A percentile compares a stretch with the other conserved stretches of the same genome.
These are phyloP conservation scores for Starmerella scarabaei DNA, from an alignment of 805 yeast species.

Conservation along the genomic window DNA sequence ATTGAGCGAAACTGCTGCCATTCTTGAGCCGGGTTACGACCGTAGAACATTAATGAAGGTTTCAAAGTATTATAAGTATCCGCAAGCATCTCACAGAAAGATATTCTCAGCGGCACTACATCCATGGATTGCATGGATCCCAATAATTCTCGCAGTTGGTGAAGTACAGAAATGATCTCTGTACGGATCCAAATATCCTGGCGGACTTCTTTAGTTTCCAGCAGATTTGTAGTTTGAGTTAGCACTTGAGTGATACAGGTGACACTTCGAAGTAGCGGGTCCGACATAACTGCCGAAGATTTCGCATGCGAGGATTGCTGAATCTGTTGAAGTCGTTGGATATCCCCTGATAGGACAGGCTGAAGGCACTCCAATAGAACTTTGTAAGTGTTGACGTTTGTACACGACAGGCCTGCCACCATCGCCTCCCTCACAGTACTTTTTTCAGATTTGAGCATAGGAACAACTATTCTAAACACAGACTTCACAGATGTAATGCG, in stretches of 20 bases:
- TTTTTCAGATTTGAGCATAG: conserved; percentile 60
- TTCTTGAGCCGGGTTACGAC: conserved; percentile 31
- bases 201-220: conserved; percentile 38
- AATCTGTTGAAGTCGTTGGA: conserved; percentile 8
- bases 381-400: conserved; percentile 77
- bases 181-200: conserved; percentile 57
- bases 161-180: conserved; percentile 36
- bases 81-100: conserved; percentile 67
- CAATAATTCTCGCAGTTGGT: conserved; percentile 21
- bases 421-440: conserved; percentile 68
- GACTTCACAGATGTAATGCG: conserved; percentile 86
- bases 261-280: conserved; percentile 31
- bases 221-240: conserved; percentile 52
- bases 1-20: conserved; percentile 46
- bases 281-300: background rate
- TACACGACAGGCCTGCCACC: conserved; percentile 76
- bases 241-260: conserved; percentile 70
- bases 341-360: conserved; percentile 43
- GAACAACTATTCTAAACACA: conserved; percentile 75
- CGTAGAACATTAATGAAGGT: conserved; percentile 17
- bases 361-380: conserved; percentile 69
- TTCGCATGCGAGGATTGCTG: conserved; percentile 4
- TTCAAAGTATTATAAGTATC: conserved; percentile 40
- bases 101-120: conserved; percentile 6
- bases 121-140: conserved; percentile 39